Evolutionary conservation across 176 grass and related monocot genomes (phyloP).

Genomic region (Metroxylon sagu): DNA sequence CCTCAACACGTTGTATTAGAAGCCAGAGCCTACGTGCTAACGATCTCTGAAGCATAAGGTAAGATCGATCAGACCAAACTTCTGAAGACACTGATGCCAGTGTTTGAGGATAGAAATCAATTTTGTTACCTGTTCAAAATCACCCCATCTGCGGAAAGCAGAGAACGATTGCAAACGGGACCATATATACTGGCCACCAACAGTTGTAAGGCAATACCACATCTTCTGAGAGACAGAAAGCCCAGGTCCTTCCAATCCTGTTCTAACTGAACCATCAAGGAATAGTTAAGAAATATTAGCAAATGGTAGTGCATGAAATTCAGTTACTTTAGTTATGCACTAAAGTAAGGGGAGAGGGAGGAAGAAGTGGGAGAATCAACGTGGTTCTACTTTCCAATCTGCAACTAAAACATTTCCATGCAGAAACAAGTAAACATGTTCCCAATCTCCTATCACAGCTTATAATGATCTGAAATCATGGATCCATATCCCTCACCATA

Average conservation of each 20-base stretch:
- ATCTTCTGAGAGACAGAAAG: constrained; percentile 94
- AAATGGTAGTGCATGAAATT: too few species aligned
- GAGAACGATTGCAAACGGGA: constrained; percentile 84
- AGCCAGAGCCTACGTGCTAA: constrained; percentile 55
- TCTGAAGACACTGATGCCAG: too few species aligned
- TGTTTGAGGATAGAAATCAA: too few species aligned
- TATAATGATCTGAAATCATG: too few species aligned
- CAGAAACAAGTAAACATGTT: too few species aligned
- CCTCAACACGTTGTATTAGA: constrained; percentile 66
- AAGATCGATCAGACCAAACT: neutral
- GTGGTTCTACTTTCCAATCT: too few species aligned
- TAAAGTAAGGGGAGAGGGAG: too few species aligned
- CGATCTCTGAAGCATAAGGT: constrained; percentile 50
- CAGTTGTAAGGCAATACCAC: constrained; percentile 70
- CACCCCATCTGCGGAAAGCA: constrained; percentile 86
- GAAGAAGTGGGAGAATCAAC: too few species aligned
- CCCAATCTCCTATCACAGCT: too few species aligned
- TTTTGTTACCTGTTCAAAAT: constrained; percentile 74
- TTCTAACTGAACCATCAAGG: constrained; percentile 54
- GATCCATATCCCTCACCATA: too few species aligned
- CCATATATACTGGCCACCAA: constrained; percentile 84
- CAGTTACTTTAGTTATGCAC: too few species aligned
- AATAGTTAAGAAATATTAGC: neutral
- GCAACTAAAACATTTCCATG: too few species aligned
- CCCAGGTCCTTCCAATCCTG: constrained; percentile 75